phyloP scores from a whole-genome alignment of 148 eudicot genomes.

The Rhododendron molle region DNA sequence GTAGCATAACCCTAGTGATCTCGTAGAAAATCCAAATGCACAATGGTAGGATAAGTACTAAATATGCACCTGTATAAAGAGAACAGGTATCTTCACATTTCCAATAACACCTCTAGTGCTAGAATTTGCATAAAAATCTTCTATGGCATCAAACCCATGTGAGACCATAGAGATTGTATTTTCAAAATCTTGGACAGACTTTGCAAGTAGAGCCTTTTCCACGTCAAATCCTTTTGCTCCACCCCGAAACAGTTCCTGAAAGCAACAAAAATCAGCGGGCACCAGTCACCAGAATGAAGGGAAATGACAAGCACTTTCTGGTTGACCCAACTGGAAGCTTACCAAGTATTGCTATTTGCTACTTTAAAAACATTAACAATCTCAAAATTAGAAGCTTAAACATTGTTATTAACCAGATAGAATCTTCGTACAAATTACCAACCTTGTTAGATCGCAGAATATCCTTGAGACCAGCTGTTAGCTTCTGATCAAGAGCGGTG shows the following conservation, averaged over 20 bases:
- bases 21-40: neutral
- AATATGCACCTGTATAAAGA: conserved; percentile 71
- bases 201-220: conserved; percentile 62
- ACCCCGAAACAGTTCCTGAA: conserved; percentile 85
- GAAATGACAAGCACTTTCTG: conserved; percentile 1
- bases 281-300: neutral
- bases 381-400: neutral
- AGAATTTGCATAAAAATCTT: conserved; percentile 63
- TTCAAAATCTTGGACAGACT: conserved; percentile 78
- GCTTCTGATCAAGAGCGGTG: conserved; percentile 39
- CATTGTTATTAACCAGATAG: neutral
- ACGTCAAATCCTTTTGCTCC: conserved; percentile 73
- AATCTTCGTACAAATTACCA: neutral
- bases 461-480: conserved; percentile 58
- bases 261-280: conserved; percentile 5
- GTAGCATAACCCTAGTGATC: neutral
- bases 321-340: neutral
- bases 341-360: neutral
- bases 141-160: conserved; percentile 65
- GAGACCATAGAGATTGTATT: conserved; percentile 76
- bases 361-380: neutral
- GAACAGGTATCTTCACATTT: conserved; percentile 79
- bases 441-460: conserved; percentile 84
- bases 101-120: conserved; percentile 64
- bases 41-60: neutral